These are phyloP conservation scores for Penicillium polonicum DNA, from an alignment of 2,329 filamentous ascomycete genomes.

Conservation along the genomic window DNA sequence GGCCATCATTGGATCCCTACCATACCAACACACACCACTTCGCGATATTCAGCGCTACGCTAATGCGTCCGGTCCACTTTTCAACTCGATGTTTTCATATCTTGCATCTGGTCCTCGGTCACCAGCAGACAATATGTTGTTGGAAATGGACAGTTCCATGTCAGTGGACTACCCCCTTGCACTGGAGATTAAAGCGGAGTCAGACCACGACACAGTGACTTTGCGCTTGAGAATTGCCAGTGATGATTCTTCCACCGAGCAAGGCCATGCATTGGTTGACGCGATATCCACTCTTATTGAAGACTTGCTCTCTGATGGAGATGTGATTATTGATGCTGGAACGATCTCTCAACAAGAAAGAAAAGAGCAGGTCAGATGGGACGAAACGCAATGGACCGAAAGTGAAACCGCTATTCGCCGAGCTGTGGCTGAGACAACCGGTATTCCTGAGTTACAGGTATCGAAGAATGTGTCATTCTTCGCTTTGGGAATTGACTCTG, in stretches of 20 bases:
- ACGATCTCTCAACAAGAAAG: background rate
- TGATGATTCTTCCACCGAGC: background rate
- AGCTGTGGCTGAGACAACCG: background rate
- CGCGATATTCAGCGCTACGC: background rate
- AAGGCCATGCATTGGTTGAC: background rate
- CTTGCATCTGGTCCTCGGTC: background rate
- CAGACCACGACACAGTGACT: background rate
- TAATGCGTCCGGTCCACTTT: background rate
- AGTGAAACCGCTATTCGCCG: background rate
- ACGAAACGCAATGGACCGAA: constrained; percentile 1
- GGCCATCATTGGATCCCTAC: background rate
- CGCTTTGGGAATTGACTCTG: constrained; percentile 6
- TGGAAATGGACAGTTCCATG: constrained; percentile 5
- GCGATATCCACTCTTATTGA: background rate
- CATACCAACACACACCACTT: constrained; percentile 5
- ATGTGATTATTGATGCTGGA: background rate
- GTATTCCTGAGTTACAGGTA: background rate
- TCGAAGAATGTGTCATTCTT: constrained; percentile 6
- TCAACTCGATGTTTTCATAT: constrained; percentile 6
- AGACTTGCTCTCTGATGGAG: background rate
- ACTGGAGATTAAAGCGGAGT: constrained; percentile 3
- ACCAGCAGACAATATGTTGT: background rate
- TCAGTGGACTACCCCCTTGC: constrained; percentile 4
- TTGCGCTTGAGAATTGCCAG: background rate
- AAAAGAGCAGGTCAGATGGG: background rate